phyloP scores from a whole-genome alignment of 2,329 filamentous ascomycete species.

The Ophiocordyceps sinensis region DNA sequence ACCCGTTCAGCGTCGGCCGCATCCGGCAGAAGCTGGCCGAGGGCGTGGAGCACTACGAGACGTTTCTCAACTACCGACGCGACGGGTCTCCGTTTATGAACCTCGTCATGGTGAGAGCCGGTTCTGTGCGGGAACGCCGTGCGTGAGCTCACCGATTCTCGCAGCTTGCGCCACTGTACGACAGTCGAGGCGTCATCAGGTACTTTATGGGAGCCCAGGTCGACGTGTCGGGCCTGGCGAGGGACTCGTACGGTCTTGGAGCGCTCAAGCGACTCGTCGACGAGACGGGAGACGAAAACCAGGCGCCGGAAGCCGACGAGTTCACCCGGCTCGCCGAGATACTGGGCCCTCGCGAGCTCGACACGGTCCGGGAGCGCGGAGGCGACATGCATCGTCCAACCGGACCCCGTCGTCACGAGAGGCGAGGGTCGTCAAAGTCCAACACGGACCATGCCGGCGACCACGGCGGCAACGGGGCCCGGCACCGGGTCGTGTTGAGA shows the following conservation, averaged over 20 bases:
- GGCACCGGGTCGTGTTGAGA: conserved; percentile 6
- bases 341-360: conserved; percentile 52
- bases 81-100: conserved; percentile 69
- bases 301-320: conserved; percentile 28
- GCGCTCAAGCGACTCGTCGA: conserved; percentile 35
- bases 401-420: conserved; percentile 1
- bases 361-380: conserved; percentile 45
- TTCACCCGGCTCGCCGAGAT: conserved; percentile 54
- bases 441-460: neutral
- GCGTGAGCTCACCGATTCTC: conserved; percentile 22
- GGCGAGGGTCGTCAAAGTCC: neutral
- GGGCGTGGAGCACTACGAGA: conserved; percentile 58
- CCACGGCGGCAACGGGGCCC: neutral
- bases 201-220: conserved; percentile 62
- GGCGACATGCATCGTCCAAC: conserved; percentile 43
- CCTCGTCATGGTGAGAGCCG: conserved; percentile 44
- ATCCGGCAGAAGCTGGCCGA: conserved; percentile 45
- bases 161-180: conserved; percentile 44
- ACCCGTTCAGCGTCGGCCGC: conserved; percentile 44
- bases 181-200: conserved; percentile 49
- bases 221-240: conserved; percentile 53
- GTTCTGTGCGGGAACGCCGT: no score
- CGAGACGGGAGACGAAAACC: conserved; percentile 1
- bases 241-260: conserved; percentile 50
- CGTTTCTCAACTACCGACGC: conserved; percentile 64